Base-by-base conservation (phyloP, 1,284 basidiomycete genomes). In the Sporisorium graminicola region DNA sequence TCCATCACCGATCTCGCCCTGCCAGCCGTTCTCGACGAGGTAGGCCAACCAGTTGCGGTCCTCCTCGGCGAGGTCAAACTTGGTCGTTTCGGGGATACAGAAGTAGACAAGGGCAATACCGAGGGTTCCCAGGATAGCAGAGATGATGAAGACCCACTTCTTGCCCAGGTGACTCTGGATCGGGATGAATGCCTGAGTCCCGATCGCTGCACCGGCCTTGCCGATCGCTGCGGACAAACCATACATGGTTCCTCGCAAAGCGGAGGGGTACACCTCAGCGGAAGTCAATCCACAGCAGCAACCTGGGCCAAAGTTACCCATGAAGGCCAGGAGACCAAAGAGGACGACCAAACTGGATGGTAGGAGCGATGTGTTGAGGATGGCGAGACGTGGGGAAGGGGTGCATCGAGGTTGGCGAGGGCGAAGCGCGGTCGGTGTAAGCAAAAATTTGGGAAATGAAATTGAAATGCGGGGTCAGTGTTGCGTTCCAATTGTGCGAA, bases 131-230 rank as follows among this genome's bases (percentile, higher is more conserved):
- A 84, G 76, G 43, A 80, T 31, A 10, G 78, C 78, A 1, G 61
- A 63, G 50, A 78, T 67, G 60, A 78, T 78, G 29, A 78, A 80
- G 0, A 71, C 72, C 64, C 65, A 78, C 24, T 59, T 65, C 65
- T 79, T 81, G 18, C 80, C 90, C 88, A 92, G 35, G 54, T 81
- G 33, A 1, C 40, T 43, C 22, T 92, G 91, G 71, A 93, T 92
- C 4, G 91, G 91, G 5, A 90, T 91, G 85, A 93, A 93, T 1
- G 88, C 91, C 82, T 93, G 91, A 0, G 91, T 92, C 3, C 92
- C 92, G 59, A 93, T 79, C 18, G 91, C 92, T 8, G 92, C 92
- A 6, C 92, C 92, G 0, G 90, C 88, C 82, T 93, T 93, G 6
- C 92, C 92, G 8, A 92, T 85, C 0, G 91, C 91, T 12, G 91